Evolutionary conservation across 202 grass and related monocot species (phyloP), one percentile per base, ranked within the genome.

Genomic region (Musa balbisiana): DNA sequence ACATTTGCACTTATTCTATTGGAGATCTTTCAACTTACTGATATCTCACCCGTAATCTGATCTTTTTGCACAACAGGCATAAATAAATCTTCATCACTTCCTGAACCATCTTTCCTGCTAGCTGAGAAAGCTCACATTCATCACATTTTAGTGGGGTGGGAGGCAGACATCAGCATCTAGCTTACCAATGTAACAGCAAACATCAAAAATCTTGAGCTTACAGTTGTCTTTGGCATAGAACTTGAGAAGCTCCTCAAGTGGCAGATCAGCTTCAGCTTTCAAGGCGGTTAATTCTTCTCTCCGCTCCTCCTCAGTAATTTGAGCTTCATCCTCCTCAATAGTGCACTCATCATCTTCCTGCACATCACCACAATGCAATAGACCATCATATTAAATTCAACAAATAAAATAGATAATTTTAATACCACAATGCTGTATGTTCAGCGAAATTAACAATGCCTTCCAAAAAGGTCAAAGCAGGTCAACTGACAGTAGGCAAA

Each of bases 251-350:
- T 85, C 87, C 82, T 90, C 89, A n/a, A 99, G 80, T 75, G 91
- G 89, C 73, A 99, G 76, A 80, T 95, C 89, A 82, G 89, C 91
- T 95, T 99, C 91, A 71, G 82, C 87, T 75, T 99, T 73, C 78
- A 95, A 92, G 84, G 85, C 89, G 78, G 75, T 80, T 79, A 99
- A 74, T 82, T 99, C 96, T 74, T 94, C 91, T 73, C 76, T 90
- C 66, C 87, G 79, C 72, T 99, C 91, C 69, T 83, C 83, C 65
- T 92, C 85, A 2, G 89, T 99, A 50, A 92, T 95, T 83, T 87
- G 87, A 86, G 87, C 96, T 87, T 99, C 96, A 84, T 99, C 96
- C 52, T 88, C 89, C 59, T 95, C 96, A 64, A 99, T 90, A 50
- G 89, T 92, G 58, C 9, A 79, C 52, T 95, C 95, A 73, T 99